Base-by-base conservation (phyloP, 768 basidiomycete genomes). In the Russula ochroleuca region DNA sequence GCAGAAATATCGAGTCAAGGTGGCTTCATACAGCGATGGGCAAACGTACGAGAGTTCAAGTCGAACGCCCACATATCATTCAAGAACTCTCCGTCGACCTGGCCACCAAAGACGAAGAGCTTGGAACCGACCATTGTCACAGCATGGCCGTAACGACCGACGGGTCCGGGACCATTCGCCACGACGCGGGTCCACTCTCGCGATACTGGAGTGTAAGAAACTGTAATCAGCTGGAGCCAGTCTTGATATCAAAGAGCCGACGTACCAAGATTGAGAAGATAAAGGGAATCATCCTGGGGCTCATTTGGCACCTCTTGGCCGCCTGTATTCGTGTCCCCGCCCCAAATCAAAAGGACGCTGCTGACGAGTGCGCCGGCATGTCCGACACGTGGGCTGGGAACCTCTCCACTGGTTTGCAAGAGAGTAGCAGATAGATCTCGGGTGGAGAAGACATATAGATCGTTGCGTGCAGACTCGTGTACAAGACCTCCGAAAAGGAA, bases 401-500 rank as follows among this genome's bases (percentile, higher is more conserved):
- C 78, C 70, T 95, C 92, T 5, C 97, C 97, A 14, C 81, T 83
- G 0, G 95, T 97, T 72, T 94, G 90, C 37, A 98, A 77, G 13
- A 94, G 80, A 13, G 85, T 86, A 9, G 92, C 88, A 17, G 88
- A 83, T 63, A 92, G 81, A 67, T 92, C 87, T 47, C 86, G 81
- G 3, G 88, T 85, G 43, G 87, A 87, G 72, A 98, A 87, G n/a
- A 91, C 78, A 75, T 96, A 98, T 33, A 99, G 80, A 76, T 99
- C 97, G 75, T 97, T 97, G 57, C 87, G 83, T 38, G 94, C 88
- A 10, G 83, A 77, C 72, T 98, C 96, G 43, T 89, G 84, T 17
- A 98, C 94, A 64, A 99, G 88, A 66, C 97, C 97, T 65, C 97
- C 97, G 68, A 99, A 99, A 66, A 99, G 81, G 76, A 93, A 95